A percentile compares a stretch with the other conserved stretches of the same genome.
Evolutionary conservation across 2,329 filamentous ascomycete genomes (phyloP).

Genomic region (Diaporthe aspalathi): DNA sequence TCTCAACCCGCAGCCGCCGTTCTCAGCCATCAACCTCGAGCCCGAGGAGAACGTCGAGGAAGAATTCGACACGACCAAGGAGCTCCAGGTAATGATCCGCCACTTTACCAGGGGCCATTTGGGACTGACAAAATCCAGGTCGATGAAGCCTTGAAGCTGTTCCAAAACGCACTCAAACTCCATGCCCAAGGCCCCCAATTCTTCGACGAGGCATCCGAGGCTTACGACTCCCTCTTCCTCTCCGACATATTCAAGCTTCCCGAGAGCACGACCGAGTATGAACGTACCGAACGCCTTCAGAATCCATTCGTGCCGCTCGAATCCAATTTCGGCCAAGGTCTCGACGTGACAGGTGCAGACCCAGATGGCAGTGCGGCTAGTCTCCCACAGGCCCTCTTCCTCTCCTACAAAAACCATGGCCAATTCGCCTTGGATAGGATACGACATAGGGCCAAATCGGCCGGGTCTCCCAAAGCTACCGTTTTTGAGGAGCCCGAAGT

Average conservation of each 20-base stretch:
- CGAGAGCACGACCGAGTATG: slow-evolving; percentile 87
- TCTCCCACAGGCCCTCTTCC: slow-evolving; percentile 87
- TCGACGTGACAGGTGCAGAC: slow-evolving; percentile 69
- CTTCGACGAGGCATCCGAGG: slow-evolving; percentile 80
- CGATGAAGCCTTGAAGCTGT: slow-evolving; percentile 94
- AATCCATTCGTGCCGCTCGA: slow-evolving; percentile 62
- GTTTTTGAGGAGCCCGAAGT: slow-evolving; percentile 54
- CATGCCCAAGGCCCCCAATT: slow-evolving; percentile 86
- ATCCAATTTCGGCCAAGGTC: slow-evolving; percentile 58
- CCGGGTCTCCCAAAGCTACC: slow-evolving; percentile 43
- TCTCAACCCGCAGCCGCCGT: slow-evolving; percentile 65
- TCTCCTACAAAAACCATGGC: slow-evolving; percentile 95
- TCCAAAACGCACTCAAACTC: slow-evolving; percentile 89
- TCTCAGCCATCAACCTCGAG: slow-evolving; percentile 92
- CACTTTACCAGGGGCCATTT: not conserved
- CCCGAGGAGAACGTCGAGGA: slow-evolving; percentile 91
- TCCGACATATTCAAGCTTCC: slow-evolving; percentile 96
- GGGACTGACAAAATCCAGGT: slow-evolving; percentile 63
- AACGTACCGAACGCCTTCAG: slow-evolving; percentile 71
- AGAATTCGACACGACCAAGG: slow-evolving; percentile 93
- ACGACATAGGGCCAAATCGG: slow-evolving; percentile 60
- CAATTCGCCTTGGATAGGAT: slow-evolving; percentile 88
- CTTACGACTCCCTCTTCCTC: slow-evolving; percentile 86
- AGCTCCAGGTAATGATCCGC: slow-evolving; percentile 75
- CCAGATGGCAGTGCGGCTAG: slow-evolving; percentile 82